These are phyloP conservation scores for Hirsutella rhossiliensis DNA, from an alignment of 2,329 filamentous ascomycete genomes.

Conservation along the genomic window DNA sequence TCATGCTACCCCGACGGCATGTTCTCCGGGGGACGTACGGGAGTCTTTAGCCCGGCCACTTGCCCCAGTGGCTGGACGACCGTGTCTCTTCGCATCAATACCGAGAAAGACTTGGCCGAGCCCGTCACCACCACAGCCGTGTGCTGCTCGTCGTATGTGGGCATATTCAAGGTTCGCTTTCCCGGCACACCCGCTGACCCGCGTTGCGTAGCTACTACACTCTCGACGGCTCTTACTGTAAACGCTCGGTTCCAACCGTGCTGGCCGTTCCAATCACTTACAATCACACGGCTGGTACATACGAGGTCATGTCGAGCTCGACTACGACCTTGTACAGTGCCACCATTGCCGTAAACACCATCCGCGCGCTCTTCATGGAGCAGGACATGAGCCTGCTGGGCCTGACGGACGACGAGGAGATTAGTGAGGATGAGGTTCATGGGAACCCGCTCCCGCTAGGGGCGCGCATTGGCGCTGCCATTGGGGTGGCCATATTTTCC, in stretches of 20 bases:
- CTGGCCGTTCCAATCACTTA: slow-evolving; percentile 24
- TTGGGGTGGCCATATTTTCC: slow-evolving; percentile 17
- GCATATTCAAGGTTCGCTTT: not conserved
- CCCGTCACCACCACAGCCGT: slow-evolving; percentile 24
- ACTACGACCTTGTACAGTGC: slow-evolving; percentile 25
- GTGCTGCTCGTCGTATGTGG: slow-evolving; percentile 28
- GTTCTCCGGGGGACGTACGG: slow-evolving; percentile 23
- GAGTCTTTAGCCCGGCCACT: slow-evolving; percentile 26
- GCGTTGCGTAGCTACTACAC: slow-evolving; percentile 19
- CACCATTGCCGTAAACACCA: slow-evolving; percentile 23
- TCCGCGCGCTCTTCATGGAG: slow-evolving; percentile 24
- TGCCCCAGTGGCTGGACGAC: slow-evolving; percentile 29
- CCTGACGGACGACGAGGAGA: slow-evolving; percentile 19
- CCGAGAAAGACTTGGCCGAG: slow-evolving; percentile 12
- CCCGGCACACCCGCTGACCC: slow-evolving; percentile 4
- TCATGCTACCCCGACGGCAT: slow-evolving; percentile 29
- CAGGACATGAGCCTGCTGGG: slow-evolving; percentile 21
- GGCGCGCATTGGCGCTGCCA: slow-evolving; percentile 22
- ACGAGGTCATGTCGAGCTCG: slow-evolving; percentile 20
- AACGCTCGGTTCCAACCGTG: slow-evolving; percentile 21
- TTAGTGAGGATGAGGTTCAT: slow-evolving; percentile 8
- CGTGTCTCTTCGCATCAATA: slow-evolving; percentile 18
- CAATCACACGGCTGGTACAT: slow-evolving; percentile 21
- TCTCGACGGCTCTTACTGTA: slow-evolving; percentile 20
- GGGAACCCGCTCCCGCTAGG: slow-evolving; percentile 13